Evolutionary conservation across 2,329 filamentous ascomycete genomes (phyloP).

Genomic region (Fusarium burgessii): DNA sequence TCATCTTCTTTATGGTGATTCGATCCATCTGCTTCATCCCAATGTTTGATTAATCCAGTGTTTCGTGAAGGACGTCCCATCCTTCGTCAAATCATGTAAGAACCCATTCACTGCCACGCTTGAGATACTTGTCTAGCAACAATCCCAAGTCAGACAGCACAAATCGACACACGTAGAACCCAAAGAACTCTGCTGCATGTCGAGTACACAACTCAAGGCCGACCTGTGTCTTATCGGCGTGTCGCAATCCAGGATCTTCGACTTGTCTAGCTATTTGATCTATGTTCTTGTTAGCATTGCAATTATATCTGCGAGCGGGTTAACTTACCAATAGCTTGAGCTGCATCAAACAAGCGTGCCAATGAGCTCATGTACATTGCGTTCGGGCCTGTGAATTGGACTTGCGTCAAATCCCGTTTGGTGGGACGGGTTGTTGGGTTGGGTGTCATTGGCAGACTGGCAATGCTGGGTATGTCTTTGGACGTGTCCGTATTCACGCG

Average conservation of each 20-base stretch:
- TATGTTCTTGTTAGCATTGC: slow-evolving; percentile 55
- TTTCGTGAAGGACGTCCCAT: not conserved
- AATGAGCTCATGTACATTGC: slow-evolving; percentile 91
- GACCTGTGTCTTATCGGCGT: slow-evolving; percentile 93
- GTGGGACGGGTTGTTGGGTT: slow-evolving; percentile 74
- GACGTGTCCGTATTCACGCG: slow-evolving; percentile 41
- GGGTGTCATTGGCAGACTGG: slow-evolving; percentile 81
- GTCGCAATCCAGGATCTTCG: slow-evolving; percentile 91
- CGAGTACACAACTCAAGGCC: slow-evolving; percentile 93
- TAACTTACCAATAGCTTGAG: slow-evolving; percentile 85
- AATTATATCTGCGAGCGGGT: too few species aligned
- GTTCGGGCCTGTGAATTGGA: slow-evolving; percentile 85
- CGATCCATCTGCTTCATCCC: not conserved
- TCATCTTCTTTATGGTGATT: not conserved
- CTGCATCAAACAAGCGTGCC: slow-evolving; percentile 91
- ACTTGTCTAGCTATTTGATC: slow-evolving; percentile 97
- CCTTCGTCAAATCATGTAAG: slow-evolving; percentile 48
- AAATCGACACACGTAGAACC: slow-evolving; percentile 95
- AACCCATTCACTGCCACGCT: slow-evolving; percentile 96
- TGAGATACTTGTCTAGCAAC: slow-evolving; percentile 96
- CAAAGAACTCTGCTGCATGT: slow-evolving; percentile 97
- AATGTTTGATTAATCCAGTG: not conserved
- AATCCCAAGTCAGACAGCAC: slow-evolving; percentile 86
- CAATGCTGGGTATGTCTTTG: slow-evolving; percentile 65
- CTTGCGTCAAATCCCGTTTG: slow-evolving; percentile 76